These are phyloP conservation scores for Russula sp. DNA, from an alignment of 768 basidiomycete species.

Conservation along the genomic window DNA sequence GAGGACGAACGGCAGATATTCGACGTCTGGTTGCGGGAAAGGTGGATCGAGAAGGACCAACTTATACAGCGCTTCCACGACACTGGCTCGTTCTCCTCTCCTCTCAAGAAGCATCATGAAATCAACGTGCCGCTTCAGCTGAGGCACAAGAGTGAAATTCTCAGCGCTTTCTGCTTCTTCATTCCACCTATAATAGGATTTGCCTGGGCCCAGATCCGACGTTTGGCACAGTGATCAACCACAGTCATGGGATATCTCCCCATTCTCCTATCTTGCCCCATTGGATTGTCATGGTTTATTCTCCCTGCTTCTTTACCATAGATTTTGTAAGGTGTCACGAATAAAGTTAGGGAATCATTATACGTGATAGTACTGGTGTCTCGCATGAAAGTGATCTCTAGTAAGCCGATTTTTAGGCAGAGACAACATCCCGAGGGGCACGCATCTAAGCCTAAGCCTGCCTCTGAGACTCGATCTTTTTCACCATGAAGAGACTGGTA, in stretches of 20 bases:
- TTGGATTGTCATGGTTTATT: not conserved
- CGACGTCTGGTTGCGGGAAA: constrained; percentile 72
- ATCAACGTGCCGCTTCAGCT: constrained; percentile 59
- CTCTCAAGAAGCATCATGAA: constrained; percentile 25
- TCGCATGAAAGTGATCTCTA: not conserved
- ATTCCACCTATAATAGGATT: constrained; percentile 49
- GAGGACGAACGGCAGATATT: constrained; percentile 44
- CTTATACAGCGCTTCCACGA: constrained; percentile 63
- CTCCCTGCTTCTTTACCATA: not conserved
- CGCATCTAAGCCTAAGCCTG: constrained; percentile 4
- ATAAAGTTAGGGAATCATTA: not conserved
- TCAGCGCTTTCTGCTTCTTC: constrained; percentile 69
- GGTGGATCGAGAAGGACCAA: constrained; percentile 85
- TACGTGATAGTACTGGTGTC: constrained; percentile 1
- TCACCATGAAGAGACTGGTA: constrained; percentile 75
- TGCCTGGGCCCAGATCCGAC: constrained; percentile 34
- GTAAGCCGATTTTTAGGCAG: not conserved
- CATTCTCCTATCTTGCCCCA: not conserved
- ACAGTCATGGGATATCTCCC: not conserved
- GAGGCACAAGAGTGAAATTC: constrained; percentile 46
- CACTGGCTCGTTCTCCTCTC: constrained; percentile 40
- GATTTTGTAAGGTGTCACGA: not conserved
- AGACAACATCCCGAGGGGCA: constrained; percentile 24
- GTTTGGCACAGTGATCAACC: not conserved
- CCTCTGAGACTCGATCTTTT: constrained; percentile 42